Evolutionary conservation across 306 rosid genomes (phyloP), one percentile per base, ranked within the genome.

Genomic region (Sesbania bispinosa): DNA sequence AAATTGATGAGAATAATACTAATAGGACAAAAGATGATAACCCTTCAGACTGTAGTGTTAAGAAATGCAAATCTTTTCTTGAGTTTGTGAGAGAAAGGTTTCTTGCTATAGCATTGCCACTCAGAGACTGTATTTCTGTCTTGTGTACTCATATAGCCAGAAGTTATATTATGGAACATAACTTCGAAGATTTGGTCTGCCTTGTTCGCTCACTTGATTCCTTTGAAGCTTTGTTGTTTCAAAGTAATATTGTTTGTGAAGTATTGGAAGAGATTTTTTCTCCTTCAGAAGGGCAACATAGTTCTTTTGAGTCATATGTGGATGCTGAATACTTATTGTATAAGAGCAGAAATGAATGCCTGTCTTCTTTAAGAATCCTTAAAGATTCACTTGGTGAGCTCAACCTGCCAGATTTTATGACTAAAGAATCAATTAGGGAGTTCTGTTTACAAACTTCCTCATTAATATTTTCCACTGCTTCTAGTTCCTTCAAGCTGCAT

Each of bases 381-480:
- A 65, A 67, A 33, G 10, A 19, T 51, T 82, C 86, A 10, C 85
- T 89, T 10, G 67, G 15, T 35, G 16, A 15, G 51, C 87, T 89
- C 18, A 23, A 33, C 0, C 75, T 85, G 41, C 96, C 92, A 53
- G 73, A 26, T 16, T 7, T 5, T 42, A 0, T 10, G 60, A 39
- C 9, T 42, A 0, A 41, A 20, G 47, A 41, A 35, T 38, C 66
- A 9, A 26, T 89, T 4, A 38, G 0, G 72, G 36, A 59, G 0
- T 89, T 87, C 52, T 89, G 92, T 62, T 78, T 87, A 14, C 82
- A 53, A 77, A 69, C 76, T 10, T 87, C 92, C 47, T 81, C 88
- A 19, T 51, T 89, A 67, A 72, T 87, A 42, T 87, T 89, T 60
- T 87, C 66, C 82, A 87, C 96, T 7, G 83, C 86, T 1, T 89